A percentile compares a stretch with the other conserved stretches of the same genome.
phyloP scores from a whole-genome alignment of 1,284 basidiomycete genomes.

The Baeospora myosura region DNA sequence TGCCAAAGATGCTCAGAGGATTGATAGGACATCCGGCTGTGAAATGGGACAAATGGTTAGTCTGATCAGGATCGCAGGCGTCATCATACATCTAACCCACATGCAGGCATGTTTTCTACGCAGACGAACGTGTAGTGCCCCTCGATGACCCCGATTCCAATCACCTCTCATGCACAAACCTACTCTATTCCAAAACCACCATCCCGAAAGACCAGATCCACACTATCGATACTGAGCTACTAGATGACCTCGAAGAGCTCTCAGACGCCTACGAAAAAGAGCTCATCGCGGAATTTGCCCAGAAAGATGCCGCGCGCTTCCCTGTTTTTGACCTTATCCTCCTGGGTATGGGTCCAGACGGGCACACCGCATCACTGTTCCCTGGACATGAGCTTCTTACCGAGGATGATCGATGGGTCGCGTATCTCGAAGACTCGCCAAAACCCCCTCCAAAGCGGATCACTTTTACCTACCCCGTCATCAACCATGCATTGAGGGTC shows the following conservation, averaged over 20 bases:
- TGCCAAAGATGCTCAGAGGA: constrained; percentile 77
- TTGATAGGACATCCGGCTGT: constrained; percentile 71
- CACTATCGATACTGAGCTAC: constrained; percentile 66
- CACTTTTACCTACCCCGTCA: constrained; percentile 86
- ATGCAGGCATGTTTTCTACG: constrained; percentile 93
- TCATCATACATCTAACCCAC: constrained; percentile 3
- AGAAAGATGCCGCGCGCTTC: constrained; percentile 86
- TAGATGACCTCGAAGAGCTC: constrained; percentile 83
- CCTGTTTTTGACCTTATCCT: constrained; percentile 93
- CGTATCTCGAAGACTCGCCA: constrained; percentile 86
- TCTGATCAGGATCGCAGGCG: constrained; percentile 12
- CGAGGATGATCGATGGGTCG: constrained; percentile 91
- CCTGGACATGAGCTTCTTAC: constrained; percentile 80
- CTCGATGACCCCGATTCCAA: constrained; percentile 92
- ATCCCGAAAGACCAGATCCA: constrained; percentile 80
- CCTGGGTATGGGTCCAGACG: constrained; percentile 90
- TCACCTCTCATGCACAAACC: constrained; percentile 69
- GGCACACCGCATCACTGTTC: constrained; percentile 95
- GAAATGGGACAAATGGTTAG: constrained; percentile 94
- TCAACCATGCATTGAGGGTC: constrained; percentile 84
- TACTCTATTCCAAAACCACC: constrained; percentile 81
- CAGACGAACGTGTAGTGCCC: constrained; percentile 93
- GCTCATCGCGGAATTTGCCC: constrained; percentile 86
- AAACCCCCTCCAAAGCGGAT: constrained; percentile 90
- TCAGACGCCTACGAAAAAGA: constrained; percentile 90